Percentiles rank a stretch among this genome's conserved stretches.
These are phyloP conservation scores for Tolypocladium album DNA, from an alignment of 2,329 filamentous ascomycete species.

Conservation along the genomic window DNA sequence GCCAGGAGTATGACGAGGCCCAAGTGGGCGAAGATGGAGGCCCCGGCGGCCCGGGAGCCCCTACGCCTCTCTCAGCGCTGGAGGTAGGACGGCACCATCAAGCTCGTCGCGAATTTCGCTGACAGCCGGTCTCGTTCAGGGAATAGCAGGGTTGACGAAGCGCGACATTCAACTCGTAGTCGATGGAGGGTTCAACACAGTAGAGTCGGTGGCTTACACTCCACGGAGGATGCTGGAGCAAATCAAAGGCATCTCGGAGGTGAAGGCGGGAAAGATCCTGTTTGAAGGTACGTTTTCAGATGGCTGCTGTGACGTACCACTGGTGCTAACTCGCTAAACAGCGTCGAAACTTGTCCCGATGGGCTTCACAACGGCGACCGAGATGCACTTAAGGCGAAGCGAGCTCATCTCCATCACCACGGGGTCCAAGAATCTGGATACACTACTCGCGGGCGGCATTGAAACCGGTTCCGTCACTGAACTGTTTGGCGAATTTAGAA, in stretches of 20 bases:
- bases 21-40: constrained; percentile 58
- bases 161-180: constrained; percentile 89
- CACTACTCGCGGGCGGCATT: constrained; percentile 82
- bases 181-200: constrained; percentile 88
- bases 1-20: constrained; percentile 53
- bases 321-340: constrained; percentile 23
- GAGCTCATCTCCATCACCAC: constrained; percentile 98
- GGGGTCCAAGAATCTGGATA: constrained; percentile 94
- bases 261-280: constrained; percentile 87
- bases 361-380: constrained; percentile 97
- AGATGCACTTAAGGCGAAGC: constrained; percentile 95
- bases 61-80: constrained; percentile 73
- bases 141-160: constrained; percentile 80
- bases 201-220: constrained; percentile 91
- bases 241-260: constrained; percentile 96
- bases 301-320: background rate
- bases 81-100: constrained; percentile 52
- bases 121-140: constrained; percentile 36
- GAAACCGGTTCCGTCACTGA: constrained; percentile 98
- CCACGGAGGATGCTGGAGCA: constrained; percentile 76
- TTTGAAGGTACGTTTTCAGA: constrained; percentile 57
- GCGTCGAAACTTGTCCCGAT: constrained; percentile 94
- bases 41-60: constrained; percentile 78
- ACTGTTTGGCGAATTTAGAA: constrained; percentile 95
- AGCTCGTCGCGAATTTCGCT: constrained; percentile 1